phyloP scores from a whole-genome alignment of 2,329 filamentous ascomycete genomes.

The Alternaria dauci region DNA sequence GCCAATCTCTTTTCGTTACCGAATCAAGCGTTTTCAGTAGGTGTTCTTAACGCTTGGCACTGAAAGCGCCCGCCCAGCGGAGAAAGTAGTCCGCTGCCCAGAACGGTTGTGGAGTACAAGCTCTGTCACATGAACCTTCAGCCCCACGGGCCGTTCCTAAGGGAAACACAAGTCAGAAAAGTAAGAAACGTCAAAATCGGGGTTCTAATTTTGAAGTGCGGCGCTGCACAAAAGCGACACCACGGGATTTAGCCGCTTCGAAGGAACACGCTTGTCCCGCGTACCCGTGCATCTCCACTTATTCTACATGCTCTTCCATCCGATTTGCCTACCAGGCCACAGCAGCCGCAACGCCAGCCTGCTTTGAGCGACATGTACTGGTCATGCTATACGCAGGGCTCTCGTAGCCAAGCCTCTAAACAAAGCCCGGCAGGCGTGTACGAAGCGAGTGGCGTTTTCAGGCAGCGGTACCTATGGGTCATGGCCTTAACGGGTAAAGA shows the following conservation, averaged over 20 bases:
- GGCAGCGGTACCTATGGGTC: not conserved
- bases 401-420: slow-evolving; percentile 9
- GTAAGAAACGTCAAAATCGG: not conserved
- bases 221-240: not conserved
- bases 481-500: not conserved
- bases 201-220: not conserved
- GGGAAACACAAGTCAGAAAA: not conserved
- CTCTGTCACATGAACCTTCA: not conserved
- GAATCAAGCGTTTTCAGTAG: not conserved
- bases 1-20: not conserved
- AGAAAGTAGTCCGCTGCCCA: not conserved
- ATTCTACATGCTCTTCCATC: not conserved
- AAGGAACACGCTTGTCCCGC: slow-evolving; percentile 4
- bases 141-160: not conserved
- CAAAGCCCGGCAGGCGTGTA: slow-evolving; percentile 10
- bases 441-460: slow-evolving; percentile 1
- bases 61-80: slow-evolving; percentile 1
- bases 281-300: slow-evolving; percentile 6
- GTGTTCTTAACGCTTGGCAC: not conserved
- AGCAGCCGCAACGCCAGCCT: not conserved
- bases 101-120: not conserved
- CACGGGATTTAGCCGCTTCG: slow-evolving; percentile 9
- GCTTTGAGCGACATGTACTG: not conserved
- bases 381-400: not conserved
- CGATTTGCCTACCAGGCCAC: not conserved